Evolutionary conservation across 2,329 filamentous ascomycete genomes (phyloP).

Genomic region (Exophiala mesophila): DNA sequence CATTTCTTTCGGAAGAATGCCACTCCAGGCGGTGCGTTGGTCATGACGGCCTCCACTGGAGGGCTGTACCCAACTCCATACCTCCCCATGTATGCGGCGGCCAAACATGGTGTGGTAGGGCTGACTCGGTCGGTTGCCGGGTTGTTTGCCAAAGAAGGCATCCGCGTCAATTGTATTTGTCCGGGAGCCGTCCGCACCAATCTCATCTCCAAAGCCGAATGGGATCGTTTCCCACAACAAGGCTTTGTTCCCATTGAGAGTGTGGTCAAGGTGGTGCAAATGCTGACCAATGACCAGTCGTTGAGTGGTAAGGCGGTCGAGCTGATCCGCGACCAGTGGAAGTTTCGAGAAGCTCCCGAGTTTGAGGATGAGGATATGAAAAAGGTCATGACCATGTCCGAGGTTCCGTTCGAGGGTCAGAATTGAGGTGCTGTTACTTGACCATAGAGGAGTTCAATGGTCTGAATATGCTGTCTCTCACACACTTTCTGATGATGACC

Average conservation of each 20-base stretch:
- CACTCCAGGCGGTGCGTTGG: slow-evolving; percentile 39
- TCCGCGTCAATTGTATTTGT: slow-evolving; percentile 9
- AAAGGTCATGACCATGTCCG: not conserved
- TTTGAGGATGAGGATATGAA: slow-evolving; percentile 4
- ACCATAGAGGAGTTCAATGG: too few species aligned
- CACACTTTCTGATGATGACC: too few species aligned
- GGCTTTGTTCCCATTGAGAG: slow-evolving; percentile 18
- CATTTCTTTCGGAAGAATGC: slow-evolving; percentile 51
- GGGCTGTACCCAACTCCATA: slow-evolving; percentile 36
- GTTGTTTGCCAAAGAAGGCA: slow-evolving; percentile 1
- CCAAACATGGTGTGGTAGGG: slow-evolving; percentile 38
- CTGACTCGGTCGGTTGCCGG: slow-evolving; percentile 37
- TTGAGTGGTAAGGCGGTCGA: slow-evolving; percentile 4
- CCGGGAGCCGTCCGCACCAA: slow-evolving; percentile 8
- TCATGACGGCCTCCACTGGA: slow-evolving; percentile 37
- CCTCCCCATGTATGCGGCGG: slow-evolving; percentile 36
- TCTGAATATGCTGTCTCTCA: too few species aligned
- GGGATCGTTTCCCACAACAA: slow-evolving; percentile 21
- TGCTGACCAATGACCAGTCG: slow-evolving; percentile 10
- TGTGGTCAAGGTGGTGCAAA: slow-evolving; percentile 18
- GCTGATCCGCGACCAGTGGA: slow-evolving; percentile 2
- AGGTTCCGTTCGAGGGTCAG: not conserved
- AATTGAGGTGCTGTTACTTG: too few species aligned
- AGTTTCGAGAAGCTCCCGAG: not conserved
- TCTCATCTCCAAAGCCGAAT: slow-evolving; percentile 19